A percentile compares a stretch with the other conserved stretches of the same genome.
These are phyloP conservation scores for Phytopythium mirpurense DNA, from an alignment of 352 stramenopile genomes.

Conservation along the genomic window DNA sequence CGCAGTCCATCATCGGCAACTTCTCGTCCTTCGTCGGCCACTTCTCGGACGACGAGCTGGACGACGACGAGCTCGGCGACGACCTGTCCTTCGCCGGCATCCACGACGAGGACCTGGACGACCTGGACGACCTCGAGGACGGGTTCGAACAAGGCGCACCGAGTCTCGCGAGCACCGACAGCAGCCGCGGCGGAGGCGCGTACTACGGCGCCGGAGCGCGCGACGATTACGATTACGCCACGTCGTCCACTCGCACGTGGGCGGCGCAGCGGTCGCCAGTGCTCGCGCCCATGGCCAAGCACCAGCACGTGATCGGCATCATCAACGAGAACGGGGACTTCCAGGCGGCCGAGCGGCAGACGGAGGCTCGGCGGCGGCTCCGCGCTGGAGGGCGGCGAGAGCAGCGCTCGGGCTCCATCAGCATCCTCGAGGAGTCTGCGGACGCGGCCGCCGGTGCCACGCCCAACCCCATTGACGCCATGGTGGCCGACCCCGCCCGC, in stretches of 20 bases:
- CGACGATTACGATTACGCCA: slow-evolving; percentile 2
- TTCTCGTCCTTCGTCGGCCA: slow-evolving; percentile 60
- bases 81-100: slow-evolving; percentile 31
- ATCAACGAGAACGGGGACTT: slow-evolving; percentile 29
- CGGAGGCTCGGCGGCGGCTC: slow-evolving; percentile 1
- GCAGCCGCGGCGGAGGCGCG: slow-evolving; percentile 3
- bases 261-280: slow-evolving; percentile 6
- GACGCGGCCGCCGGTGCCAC: slow-evolving; percentile 12
- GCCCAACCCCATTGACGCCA: slow-evolving; percentile 20
- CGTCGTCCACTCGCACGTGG: slow-evolving; percentile 8
- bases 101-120: slow-evolving; percentile 27
- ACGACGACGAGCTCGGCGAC: slow-evolving; percentile 49
- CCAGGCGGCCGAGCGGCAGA: slow-evolving; percentile 15
- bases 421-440: slow-evolving; percentile 22
- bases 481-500: slow-evolving; percentile 15
- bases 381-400: not conserved
- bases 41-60: slow-evolving; percentile 55
- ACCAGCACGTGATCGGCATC: slow-evolving; percentile 17
- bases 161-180: not conserved
- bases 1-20: slow-evolving; percentile 67
- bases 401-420: slow-evolving; percentile 30
- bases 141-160: not conserved
- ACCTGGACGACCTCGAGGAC: slow-evolving; percentile 12
- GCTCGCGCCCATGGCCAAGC: slow-evolving; percentile 9
- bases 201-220: not conserved